phyloP scores from a whole-genome alignment of 78 protist species.

The Isochrysis galbana region DNA sequence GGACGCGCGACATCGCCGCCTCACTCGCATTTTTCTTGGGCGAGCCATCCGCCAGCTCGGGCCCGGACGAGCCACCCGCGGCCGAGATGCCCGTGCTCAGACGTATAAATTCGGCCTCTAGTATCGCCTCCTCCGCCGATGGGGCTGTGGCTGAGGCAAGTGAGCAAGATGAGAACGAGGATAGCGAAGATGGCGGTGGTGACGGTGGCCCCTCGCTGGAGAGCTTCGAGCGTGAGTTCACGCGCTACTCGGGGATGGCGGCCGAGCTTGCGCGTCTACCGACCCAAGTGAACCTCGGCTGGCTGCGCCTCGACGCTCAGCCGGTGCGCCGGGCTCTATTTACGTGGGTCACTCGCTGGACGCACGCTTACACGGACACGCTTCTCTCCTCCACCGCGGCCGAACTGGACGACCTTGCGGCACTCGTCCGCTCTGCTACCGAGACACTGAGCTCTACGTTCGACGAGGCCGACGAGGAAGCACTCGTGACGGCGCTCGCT shows the following conservation, averaged over 20 bases:
- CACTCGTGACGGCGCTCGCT: slow-evolving; percentile 52
- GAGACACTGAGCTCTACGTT: slow-evolving; percentile 26
- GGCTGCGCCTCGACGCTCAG: slow-evolving; percentile 61
- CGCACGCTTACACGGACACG: slow-evolving; percentile 30
- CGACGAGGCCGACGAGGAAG: slow-evolving; percentile 34
- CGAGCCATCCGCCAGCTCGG: not conserved
- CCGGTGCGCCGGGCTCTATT: slow-evolving; percentile 50
- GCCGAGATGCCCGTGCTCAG: too few relatives aligned
- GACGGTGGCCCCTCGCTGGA: slow-evolving; percentile 26
- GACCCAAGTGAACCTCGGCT: not conserved
- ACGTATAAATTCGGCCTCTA: too few relatives aligned
- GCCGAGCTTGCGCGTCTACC: slow-evolving; percentile 11
- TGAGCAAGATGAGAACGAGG: not conserved
- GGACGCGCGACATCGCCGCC: slow-evolving; percentile 35
- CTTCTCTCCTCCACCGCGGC: not conserved
- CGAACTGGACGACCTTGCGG: slow-evolving; percentile 10
- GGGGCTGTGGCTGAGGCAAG: not conserved
- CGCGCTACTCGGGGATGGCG: slow-evolving; percentile 3
- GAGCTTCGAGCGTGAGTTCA: slow-evolving; percentile 55
- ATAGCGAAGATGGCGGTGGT: not conserved
- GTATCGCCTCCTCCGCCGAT: not conserved
- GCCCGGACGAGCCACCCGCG: not conserved
- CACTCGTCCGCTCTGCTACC: not conserved
- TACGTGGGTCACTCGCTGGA: slow-evolving; percentile 51
- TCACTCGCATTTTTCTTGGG: slow-evolving; percentile 39